A percentile compares a stretch with the other conserved stretches of the same genome.
phyloP scores from a whole-genome alignment of 768 basidiomycete genomes.

The Russula olivacea region DNA sequence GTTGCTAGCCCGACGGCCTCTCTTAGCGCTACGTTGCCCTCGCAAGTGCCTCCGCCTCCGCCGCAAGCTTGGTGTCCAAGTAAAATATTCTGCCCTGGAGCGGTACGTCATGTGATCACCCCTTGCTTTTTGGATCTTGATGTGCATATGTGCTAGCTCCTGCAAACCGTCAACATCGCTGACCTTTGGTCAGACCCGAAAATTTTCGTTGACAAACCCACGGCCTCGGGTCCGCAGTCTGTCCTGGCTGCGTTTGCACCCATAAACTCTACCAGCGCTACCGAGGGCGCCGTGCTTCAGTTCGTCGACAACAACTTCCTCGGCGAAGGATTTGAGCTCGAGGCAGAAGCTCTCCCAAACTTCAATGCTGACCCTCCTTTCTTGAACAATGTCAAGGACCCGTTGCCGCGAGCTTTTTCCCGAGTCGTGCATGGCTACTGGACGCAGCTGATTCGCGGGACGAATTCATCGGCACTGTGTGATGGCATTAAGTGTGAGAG shows the following conservation, averaged over 20 bases:
- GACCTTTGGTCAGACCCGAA: slow-evolving; percentile 72
- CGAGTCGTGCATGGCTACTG: slow-evolving; percentile 83
- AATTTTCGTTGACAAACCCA: slow-evolving; percentile 88
- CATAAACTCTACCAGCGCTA: slow-evolving; percentile 38
- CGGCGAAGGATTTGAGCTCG: slow-evolving; percentile 82
- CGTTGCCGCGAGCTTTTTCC: slow-evolving; percentile 64
- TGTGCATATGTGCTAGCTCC: slow-evolving; percentile 41
- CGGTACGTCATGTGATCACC: slow-evolving; percentile 40
- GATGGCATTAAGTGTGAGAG: slow-evolving; percentile 62
- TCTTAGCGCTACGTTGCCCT: slow-evolving; percentile 49
- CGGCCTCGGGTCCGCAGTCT: slow-evolving; percentile 53
- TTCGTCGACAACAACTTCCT: slow-evolving; percentile 73
- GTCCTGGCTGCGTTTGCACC: slow-evolving; percentile 66
- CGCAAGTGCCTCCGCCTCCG: slow-evolving; percentile 60
- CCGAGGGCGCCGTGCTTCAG: slow-evolving; percentile 55
- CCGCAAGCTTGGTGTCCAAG: slow-evolving; percentile 71
- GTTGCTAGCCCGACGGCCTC: slow-evolving; percentile 59
- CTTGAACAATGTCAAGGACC: slow-evolving; percentile 62
- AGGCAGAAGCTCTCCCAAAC: slow-evolving; percentile 51
- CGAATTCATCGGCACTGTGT: slow-evolving; percentile 67
- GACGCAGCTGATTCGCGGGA: slow-evolving; percentile 69
- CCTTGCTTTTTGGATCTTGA: not conserved
- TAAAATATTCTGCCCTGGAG: slow-evolving; percentile 75
- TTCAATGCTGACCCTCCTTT: slow-evolving; percentile 63
- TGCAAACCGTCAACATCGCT: slow-evolving; percentile 84